Evolutionary conservation across 768 basidiomycete genomes (phyloP).

Genomic region (Termitomyces sp.): DNA sequence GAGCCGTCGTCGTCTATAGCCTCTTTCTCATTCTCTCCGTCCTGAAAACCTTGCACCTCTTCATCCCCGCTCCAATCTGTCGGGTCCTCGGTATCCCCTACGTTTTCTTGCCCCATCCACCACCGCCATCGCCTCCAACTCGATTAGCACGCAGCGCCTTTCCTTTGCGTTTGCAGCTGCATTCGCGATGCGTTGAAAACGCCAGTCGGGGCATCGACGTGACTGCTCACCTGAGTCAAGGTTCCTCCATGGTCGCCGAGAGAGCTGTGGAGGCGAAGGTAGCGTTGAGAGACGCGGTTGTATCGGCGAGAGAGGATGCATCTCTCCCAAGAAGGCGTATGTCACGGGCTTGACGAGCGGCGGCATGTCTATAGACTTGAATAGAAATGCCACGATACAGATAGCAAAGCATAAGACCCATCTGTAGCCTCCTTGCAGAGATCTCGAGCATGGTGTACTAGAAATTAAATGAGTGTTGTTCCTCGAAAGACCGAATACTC

Average conservation of each 20-base stretch:
- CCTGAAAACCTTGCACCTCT: too few species aligned
- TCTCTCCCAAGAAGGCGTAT: background rate
- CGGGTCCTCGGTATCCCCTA: background rate
- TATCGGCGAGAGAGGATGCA: background rate
- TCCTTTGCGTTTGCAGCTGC: slow-evolving; percentile 25
- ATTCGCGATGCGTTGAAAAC: slow-evolving; percentile 63
- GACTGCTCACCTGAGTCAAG: slow-evolving; percentile 71
- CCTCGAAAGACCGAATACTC: too few species aligned
- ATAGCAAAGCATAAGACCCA: background rate
- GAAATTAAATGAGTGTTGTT: background rate
- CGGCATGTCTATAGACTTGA: background rate
- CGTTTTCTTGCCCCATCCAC: background rate
- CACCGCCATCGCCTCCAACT: background rate
- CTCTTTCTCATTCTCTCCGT: background rate
- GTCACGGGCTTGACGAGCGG: background rate
- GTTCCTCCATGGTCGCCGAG: background rate
- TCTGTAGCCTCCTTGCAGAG: background rate
- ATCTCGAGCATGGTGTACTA: background rate
- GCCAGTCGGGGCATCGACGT: slow-evolving; percentile 73
- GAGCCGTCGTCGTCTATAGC: background rate
- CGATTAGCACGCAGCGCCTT: slow-evolving; percentile 10
- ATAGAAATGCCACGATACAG: background rate
- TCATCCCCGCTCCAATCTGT: background rate
- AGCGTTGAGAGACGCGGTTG: background rate
- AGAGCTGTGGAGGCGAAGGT: background rate